phyloP scores from a whole-genome alignment of 495 filamentous ascomycete species.

The Xylaria flabelliformis region DNA sequence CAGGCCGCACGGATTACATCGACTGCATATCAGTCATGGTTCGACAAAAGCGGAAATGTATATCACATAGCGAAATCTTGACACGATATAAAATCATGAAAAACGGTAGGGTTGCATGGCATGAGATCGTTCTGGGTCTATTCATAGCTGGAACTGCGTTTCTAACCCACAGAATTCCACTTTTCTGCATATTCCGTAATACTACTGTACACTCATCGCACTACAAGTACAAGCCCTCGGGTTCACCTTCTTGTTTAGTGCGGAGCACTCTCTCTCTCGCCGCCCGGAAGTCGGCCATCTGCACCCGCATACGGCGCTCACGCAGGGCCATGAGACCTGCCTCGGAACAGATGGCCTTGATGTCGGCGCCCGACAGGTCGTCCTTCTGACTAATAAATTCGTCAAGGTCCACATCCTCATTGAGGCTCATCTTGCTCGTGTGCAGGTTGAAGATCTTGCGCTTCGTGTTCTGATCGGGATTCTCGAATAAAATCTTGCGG shows the following conservation, averaged over 20 bases:
- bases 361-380: constrained; percentile 95
- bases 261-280: constrained; percentile 95
- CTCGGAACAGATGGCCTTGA: constrained; percentile 98
- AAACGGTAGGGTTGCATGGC: background rate
- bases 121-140: background rate
- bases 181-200: constrained; percentile 9
- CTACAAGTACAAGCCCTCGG: constrained; percentile 98
- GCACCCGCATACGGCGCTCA: constrained; percentile 96
- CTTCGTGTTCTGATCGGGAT: constrained; percentile 98
- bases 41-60: background rate
- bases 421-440: constrained; percentile 98
- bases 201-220: constrained; percentile 4
- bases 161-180: background rate
- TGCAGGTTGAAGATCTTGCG: constrained; percentile 99
- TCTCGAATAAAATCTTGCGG: constrained; percentile 99
- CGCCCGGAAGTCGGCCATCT: constrained; percentile 96
- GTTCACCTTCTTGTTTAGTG: constrained; percentile 98
- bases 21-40: background rate
- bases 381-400: constrained; percentile 99
- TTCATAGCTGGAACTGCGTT: background rate
- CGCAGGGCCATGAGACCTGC: constrained; percentile 93
- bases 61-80: background rate
- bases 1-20: too few relatives aligned
- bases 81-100: background rate
- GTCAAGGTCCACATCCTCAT: constrained; percentile 93